phyloP scores from a whole-genome alignment of 305 asterid species.

The Nicotiana rustica region DNA sequence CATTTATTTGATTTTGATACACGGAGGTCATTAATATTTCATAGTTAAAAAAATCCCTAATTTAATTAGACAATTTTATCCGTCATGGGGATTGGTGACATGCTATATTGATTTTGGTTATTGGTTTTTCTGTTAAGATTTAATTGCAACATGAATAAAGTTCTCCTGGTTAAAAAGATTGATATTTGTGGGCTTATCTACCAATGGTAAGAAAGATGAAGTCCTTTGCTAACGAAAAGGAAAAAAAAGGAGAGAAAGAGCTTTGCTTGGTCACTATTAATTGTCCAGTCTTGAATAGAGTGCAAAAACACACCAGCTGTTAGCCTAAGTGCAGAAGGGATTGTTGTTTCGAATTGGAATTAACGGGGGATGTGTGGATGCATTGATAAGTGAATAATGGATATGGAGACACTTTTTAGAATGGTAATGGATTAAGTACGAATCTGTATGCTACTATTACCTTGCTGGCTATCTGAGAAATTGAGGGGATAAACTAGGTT shows the following conservation, averaged over 20 bases:
- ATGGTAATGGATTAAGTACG: constrained; percentile 19
- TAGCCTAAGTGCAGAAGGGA: constrained; percentile 8
- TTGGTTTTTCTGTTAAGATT: neutral
- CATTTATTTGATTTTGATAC: neutral
- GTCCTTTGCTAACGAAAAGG: neutral
- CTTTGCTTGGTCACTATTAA: neutral
- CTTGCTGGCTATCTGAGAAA: neutral
- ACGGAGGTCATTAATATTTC: neutral
- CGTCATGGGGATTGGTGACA: neutral
- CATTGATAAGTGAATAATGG: neutral
- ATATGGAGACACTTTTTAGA: neutral
- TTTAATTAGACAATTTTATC: neutral
- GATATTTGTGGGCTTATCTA: constrained; percentile 9
- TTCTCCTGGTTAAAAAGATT: neutral
- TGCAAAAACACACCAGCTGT: neutral
- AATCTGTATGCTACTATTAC: constrained; percentile 1
- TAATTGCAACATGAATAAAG: neutral
- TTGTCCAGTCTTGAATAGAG: neutral
- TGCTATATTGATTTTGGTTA: neutral
- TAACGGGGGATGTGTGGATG: neutral
- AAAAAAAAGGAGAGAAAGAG: neutral
- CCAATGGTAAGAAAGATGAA: neutral
- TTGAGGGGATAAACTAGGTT: neutral
- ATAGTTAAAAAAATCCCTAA: neutral
- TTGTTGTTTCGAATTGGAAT: neutral